Evolutionary conservation across 2,329 filamentous ascomycete species (phyloP), one percentile per base, ranked within the genome.

Genomic region (Talaromyces amestolkiae): DNA sequence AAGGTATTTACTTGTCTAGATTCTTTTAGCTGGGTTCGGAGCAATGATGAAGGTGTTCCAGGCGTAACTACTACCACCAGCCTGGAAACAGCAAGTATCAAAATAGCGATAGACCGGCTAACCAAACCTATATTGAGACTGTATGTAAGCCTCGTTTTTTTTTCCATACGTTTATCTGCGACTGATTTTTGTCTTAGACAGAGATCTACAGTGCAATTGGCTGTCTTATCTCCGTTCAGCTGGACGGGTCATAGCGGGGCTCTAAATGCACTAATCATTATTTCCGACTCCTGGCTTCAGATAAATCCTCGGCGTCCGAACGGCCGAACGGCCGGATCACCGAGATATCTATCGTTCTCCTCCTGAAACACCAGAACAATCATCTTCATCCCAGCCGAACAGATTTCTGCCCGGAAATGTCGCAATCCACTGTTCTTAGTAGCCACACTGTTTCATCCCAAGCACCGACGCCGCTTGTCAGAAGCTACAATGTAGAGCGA

Each of bases 401-500:
- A 17, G 17, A 37, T 11, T 9, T 56, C 24, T 17, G 24, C 10
- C 17, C 53, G 10, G 33, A 15, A n/a, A 56, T 56, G 53, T 37
- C 53, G 9, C 49, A 53, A n/a, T n/a, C 17, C 9, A 35, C 51
- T 56, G 19, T 24, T 39, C 33, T 33, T n/a, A 24, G 53, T 15
- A 22, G 49, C 49, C 49, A 56, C 6, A 39, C 13, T 15, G 53
- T 7, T 4, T 39, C 53, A 56, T 17, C 19, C n/a, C 11, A 24
- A 8, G 17, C 53, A 35, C 53, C 10, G 33, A 22, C 10, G 33
- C 53, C 53, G n/a, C n/a, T 56, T 35, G 31, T 56, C 53, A 17
- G 53, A 37, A 33, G 53, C n/a, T 56, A 56, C 53, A 56, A 56
- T 56, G 53, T 56, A 22, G 53, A 56, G 33, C 71, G 72, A 24